These are phyloP conservation scores for Salisapilia sapeloensis DNA, from an alignment of 352 stramenopile genomes.

Conservation along the genomic window DNA sequence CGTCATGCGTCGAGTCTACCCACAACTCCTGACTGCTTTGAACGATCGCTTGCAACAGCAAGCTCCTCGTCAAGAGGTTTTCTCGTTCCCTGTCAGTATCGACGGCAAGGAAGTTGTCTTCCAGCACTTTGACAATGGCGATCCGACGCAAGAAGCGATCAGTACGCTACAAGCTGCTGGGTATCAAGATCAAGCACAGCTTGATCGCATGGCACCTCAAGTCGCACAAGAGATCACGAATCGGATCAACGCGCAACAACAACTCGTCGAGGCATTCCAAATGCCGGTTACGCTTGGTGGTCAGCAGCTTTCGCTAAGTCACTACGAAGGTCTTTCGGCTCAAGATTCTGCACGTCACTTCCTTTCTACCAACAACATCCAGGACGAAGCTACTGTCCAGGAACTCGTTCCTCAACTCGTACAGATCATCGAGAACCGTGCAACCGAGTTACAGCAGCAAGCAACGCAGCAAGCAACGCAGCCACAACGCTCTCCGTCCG, in stretches of 20 bases:
- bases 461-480: constrained; percentile 7
- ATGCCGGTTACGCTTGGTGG: constrained; percentile 41
- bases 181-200: constrained; percentile 22
- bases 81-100: constrained; percentile 36
- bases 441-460: constrained; percentile 23
- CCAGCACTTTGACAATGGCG: constrained; percentile 49
- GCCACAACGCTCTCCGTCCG: constrained; percentile 10
- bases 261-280: constrained; percentile 37
- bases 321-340: constrained; percentile 42
- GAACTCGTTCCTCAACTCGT: constrained; percentile 30
- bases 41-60: constrained; percentile 41
- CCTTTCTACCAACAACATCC: constrained; percentile 35
- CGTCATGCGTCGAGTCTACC: constrained; percentile 42
- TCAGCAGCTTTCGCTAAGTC: constrained; percentile 23
- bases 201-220: constrained; percentile 33
- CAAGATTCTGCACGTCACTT: constrained; percentile 41
- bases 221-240: constrained; percentile 38
- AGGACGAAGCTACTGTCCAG: constrained; percentile 14
- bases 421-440: constrained; percentile 30
- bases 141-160: constrained; percentile 35
- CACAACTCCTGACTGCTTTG: constrained; percentile 32
- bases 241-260: constrained; percentile 11
- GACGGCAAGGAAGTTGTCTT: constrained; percentile 22
- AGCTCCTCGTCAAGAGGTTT: constrained; percentile 26
- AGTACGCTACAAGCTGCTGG: constrained; percentile 23